Evolutionary conservation across 192 early-diverging fungal species (phyloP), one percentile per base, ranked within the genome.

Genomic region (Funneliformis mosseae): DNA sequence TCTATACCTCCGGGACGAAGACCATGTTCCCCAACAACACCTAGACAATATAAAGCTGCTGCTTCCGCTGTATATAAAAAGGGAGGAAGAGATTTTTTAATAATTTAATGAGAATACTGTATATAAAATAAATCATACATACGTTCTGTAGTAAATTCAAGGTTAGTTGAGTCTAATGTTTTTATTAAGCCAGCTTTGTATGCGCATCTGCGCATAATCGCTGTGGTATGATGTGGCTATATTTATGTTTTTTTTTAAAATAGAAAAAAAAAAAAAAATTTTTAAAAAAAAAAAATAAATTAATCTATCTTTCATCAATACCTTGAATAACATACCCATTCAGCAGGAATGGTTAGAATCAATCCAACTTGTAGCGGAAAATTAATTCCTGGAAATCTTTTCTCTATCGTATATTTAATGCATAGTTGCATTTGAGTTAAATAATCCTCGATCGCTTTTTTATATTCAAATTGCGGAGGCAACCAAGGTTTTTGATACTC

Each of bases 381-480:
- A 27, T 43, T 5, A 25, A 77, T 23, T 23, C 10, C 9, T 0
- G 21, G 33, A 60, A 60, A 77, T 11, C 23, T 25, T 63, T 6
- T 42, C 1, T 0, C 5, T 23, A 60, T 39, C 1, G 33, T 63
- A n/a, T 16, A 10, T 74, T 55, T 0, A 33, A 74, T 59, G 5
- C 50, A 59, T 23, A 8, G 68, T 28, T 21, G 42, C 27, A 79
- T 66, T 79, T 69, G 25, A 18, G 23, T 28, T 6, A 79, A 28
- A 69, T 79, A 79, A 69, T 79, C 77, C 45, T 18, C 16, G 12
- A 79, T 79, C 4, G 48, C 77, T 69, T 69, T 68, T 4, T 3
- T 45, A 55, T 66, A 63, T 38, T 25, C 5, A 1, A 79, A 25
- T 79, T 61, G 25, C 7, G 16, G 0, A 21, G 77, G 77, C 11